Evolutionary conservation across 805 yeast genomes (phyloP).

Genomic region (Pichia paraexigua): DNA sequence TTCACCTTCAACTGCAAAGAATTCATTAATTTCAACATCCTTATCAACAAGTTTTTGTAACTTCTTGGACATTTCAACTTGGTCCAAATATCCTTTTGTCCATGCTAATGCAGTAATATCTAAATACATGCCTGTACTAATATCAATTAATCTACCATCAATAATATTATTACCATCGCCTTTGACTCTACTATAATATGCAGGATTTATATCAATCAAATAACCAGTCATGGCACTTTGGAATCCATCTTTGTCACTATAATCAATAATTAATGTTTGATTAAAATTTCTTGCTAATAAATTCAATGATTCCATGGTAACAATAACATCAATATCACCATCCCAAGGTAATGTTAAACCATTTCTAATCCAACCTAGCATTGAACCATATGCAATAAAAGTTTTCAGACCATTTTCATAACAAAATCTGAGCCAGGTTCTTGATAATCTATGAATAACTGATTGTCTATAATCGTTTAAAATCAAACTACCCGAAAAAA

Average conservation of each 20-base stretch:
- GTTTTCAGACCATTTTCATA: conserved; percentile 36
- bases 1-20: conserved; percentile 41
- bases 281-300: conserved; percentile 39
- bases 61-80: conserved; percentile 3
- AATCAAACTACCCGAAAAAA: conserved; percentile 27
- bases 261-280: conserved; percentile 42
- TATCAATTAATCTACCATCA: conserved; percentile 48
- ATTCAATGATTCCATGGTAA: conserved; percentile 39
- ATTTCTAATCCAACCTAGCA: conserved; percentile 56
- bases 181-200: conserved; percentile 29
- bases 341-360: conserved; percentile 57
- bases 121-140: conserved; percentile 39
- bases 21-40: conserved; percentile 12
- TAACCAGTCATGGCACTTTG: conserved; percentile 25
- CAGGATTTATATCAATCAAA: conserved; percentile 29
- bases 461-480: conserved; percentile 17
- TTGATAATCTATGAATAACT: conserved; percentile 38
- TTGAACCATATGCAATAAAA: conserved; percentile 60
- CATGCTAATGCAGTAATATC: conserved; percentile 35
- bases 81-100: conserved; percentile 8
- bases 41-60: conserved; percentile 13
- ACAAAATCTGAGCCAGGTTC: conserved; percentile 49
- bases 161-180: conserved; percentile 44
- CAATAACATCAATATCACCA: conserved; percentile 53
- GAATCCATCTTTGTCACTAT: conserved; percentile 11